These are phyloP conservation scores for Fonsecaea multimorphosa DNA, from an alignment of 2,329 filamentous ascomycete species.

Conservation along the genomic window DNA sequence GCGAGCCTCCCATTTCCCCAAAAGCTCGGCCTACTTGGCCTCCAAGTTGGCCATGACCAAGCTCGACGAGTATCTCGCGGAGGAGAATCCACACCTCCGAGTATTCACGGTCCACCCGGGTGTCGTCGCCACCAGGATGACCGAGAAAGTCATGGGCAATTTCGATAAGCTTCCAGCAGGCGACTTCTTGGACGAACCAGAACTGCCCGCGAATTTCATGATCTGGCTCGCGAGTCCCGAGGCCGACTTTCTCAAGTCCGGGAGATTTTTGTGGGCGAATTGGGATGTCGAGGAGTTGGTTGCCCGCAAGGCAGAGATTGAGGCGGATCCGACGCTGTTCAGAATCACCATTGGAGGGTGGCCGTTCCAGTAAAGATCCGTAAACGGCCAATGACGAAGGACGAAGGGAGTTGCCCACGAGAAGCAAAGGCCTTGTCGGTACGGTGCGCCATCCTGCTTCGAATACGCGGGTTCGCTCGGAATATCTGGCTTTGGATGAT, in stretches of 20 bases:
- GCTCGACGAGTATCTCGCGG: constrained; percentile 51
- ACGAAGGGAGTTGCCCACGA: neutral
- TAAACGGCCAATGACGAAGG: neutral
- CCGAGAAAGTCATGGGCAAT: constrained; percentile 34
- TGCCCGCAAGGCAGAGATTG: constrained; percentile 46
- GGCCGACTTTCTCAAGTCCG: constrained; percentile 49
- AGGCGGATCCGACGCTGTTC: constrained; percentile 23
- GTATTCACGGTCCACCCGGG: constrained; percentile 53
- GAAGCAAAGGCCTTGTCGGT: neutral
- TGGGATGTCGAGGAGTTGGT: constrained; percentile 57
- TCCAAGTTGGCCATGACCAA: constrained; percentile 53
- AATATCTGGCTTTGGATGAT: neutral
- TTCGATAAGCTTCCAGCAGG: constrained; percentile 29
- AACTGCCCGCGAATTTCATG: constrained; percentile 41
- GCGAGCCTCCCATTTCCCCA: constrained; percentile 14
- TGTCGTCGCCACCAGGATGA: constrained; percentile 46
- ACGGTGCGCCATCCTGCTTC: neutral
- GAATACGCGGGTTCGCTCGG: neutral
- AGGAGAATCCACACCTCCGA: constrained; percentile 49
- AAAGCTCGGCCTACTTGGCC: constrained; percentile 47
- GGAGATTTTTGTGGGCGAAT: constrained; percentile 46
- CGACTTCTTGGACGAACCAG: constrained; percentile 25
- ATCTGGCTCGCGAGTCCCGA: constrained; percentile 51
- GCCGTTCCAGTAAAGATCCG: constrained; percentile 28
- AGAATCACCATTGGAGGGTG: constrained; percentile 33